Evolutionary conservation across 176 grass and related monocot genomes (phyloP).

Genomic region (Thalia dealbata): DNA sequence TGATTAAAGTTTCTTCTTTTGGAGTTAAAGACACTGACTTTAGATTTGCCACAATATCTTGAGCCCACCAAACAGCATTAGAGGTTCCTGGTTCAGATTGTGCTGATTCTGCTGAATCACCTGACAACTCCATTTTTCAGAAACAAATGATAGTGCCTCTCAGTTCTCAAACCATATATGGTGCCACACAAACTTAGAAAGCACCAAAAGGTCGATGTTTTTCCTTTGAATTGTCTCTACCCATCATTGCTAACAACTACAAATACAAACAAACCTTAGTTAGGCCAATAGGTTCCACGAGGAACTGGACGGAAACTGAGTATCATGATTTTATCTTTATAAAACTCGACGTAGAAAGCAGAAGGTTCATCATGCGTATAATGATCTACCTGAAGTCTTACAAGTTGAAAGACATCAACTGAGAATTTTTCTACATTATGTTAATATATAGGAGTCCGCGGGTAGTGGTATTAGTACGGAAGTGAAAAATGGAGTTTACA

Average conservation of each 20-base stretch:
- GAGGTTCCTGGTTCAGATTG: slow-evolving; percentile 38
- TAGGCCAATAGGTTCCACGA: neutral
- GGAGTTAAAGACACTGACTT: slow-evolving; percentile 34
- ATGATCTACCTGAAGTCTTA: neutral
- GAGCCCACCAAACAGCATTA: slow-evolving; percentile 36
- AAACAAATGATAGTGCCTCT: neutral
- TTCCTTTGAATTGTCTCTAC: neutral
- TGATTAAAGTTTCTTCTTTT: slow-evolving; percentile 25
- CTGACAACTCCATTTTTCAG: slow-evolving; percentile 30
- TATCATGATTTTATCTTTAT: neutral
- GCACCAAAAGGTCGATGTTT: neutral
- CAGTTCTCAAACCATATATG: neutral
- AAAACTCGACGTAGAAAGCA: neutral
- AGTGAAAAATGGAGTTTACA: no score
- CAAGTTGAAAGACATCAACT: neutral
- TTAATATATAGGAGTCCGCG: no score
- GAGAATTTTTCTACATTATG: no score
- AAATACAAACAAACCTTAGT: neutral
- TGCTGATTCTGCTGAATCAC: slow-evolving; percentile 37
- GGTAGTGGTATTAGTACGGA: no score
- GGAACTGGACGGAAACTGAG: neutral
- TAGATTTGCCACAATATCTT: slow-evolving; percentile 45
- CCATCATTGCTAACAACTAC: neutral
- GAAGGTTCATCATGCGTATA: neutral
- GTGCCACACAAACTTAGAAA: neutral